These are phyloP conservation scores for Backusella macrospora DNA, from an alignment of 192 early-diverging fungal species.

Conservation along the genomic window DNA sequence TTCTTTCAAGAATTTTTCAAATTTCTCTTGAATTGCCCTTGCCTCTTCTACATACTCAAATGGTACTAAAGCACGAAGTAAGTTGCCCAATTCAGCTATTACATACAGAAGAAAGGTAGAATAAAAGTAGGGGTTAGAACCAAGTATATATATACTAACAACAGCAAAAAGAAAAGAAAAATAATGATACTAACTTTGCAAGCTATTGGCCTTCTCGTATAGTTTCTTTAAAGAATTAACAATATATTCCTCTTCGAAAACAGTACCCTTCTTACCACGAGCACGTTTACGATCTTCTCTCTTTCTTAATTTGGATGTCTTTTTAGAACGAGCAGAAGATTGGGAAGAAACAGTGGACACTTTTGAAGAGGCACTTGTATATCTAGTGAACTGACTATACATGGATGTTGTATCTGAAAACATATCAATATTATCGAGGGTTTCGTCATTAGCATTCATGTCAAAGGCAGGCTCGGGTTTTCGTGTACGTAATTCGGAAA, in stretches of 20 bases:
- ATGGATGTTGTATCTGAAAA: slow-evolving; percentile 95
- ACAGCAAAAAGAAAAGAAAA: neutral
- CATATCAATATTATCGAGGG: slow-evolving; percentile 88
- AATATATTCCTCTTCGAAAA: slow-evolving; percentile 91
- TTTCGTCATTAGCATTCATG: slow-evolving; percentile 52
- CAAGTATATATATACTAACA: neutral
- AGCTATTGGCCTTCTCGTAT: slow-evolving; percentile 54
- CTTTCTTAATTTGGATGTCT: slow-evolving; percentile 71
- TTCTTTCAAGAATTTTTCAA: slow-evolving; percentile 46
- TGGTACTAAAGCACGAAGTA: slow-evolving; percentile 52
- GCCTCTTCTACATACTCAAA: slow-evolving; percentile 53
- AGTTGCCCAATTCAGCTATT: slow-evolving; percentile 56
- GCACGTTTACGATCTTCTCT: slow-evolving; percentile 76
- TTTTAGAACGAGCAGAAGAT: slow-evolving; percentile 39
- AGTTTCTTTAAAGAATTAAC: slow-evolving; percentile 70
- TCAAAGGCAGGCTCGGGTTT: slow-evolving; percentile 46
- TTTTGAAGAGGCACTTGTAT: slow-evolving; percentile 67
- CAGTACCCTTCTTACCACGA: slow-evolving; percentile 87
- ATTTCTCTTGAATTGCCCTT: slow-evolving; percentile 50
- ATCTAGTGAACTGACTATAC: slow-evolving; percentile 84
- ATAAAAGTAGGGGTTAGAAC: slow-evolving; percentile 34
- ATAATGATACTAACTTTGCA: slow-evolving; percentile 54
- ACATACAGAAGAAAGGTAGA: slow-evolving; percentile 31
- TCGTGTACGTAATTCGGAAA: slow-evolving; percentile 60
- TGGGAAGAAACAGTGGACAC: slow-evolving; percentile 56